Evolutionary conservation across 352 stramenopile species (phyloP), one percentile per base, ranked within the genome.

Genomic region (Lagenidium giganteum): DNA sequence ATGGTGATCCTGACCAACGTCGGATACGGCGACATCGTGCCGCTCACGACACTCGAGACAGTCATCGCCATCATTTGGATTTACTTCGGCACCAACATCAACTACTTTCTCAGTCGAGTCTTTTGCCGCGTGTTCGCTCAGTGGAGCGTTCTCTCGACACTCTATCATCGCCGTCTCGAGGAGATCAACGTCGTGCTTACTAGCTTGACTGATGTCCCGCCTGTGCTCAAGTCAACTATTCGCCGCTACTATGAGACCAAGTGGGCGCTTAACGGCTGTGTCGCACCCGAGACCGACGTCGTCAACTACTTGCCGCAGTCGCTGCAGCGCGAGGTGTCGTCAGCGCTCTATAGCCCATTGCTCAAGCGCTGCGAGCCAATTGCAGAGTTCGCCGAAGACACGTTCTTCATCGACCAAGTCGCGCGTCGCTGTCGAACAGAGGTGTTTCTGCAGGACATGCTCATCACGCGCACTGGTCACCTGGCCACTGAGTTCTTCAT

Each of bases 201-300:
- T 37, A 59, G 48, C 18, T 68, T 76, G 43, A 23, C n/a, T 16
- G 21, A 18, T 34, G 36, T 42, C n/a, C n/a, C n/a, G n/a, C n/a
- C n/a, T n/a, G n/a, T n/a, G n/a, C n/a, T n/a, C n/a, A n/a, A n/a
- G n/a, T 8, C 26, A 7, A 42, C 59, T 30, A 48, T 88, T 9
- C 70, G 76, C 3, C 70, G 60, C 17, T 86, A 83, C 35, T 88
- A 83, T 39, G 60, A 78, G 40, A 77, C 70, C 16, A 88, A 84
- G 50, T 88, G 76, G 76, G 75, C 77, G 23, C 40, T 85, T 18
- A 88, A 84, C 20, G 72, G 76, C 14, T 83, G 72, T 18, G 67
- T 64, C 1, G 49, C 78, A 17, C 47, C 60, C 1, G 71, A 85
- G 21, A 42, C 69, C 26, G 76, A 84, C 21, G 37, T 88, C 0